Percentiles rank a stretch among this genome's conserved stretches.
phyloP scores from a whole-genome alignment of 2,329 filamentous ascomycete species.

The Thielaviopsis populi region DNA sequence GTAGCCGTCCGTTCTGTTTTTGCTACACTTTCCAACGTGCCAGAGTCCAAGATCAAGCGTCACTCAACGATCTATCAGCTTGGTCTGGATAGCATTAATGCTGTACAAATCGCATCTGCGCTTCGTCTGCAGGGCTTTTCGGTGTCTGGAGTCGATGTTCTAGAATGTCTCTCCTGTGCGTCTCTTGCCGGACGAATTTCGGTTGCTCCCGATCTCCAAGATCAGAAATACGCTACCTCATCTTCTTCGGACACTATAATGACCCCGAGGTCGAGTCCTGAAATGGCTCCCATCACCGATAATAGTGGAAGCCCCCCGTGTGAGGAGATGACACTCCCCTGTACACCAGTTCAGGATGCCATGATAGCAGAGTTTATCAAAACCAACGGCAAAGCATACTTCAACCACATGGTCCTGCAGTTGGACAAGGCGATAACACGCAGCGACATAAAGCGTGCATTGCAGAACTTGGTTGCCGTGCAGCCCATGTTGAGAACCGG shows the following conservation, averaged over 20 bases:
- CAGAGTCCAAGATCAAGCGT: constrained; percentile 35
- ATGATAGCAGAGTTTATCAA: constrained; percentile 63
- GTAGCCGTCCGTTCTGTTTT: constrained; percentile 39
- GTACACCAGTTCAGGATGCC: constrained; percentile 63
- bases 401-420: constrained; percentile 53
- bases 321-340: constrained; percentile 26
- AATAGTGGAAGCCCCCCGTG: background rate
- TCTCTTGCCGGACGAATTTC: background rate
- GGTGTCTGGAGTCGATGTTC: constrained; percentile 56
- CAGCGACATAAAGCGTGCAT: constrained; percentile 38
- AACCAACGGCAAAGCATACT: constrained; percentile 53
- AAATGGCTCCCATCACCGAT: background rate
- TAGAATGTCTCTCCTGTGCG: constrained; percentile 30
- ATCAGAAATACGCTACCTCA: background rate
- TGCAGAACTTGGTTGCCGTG: constrained; percentile 35
- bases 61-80: constrained; percentile 67
- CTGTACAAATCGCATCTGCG: constrained; percentile 57
- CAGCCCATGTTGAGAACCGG: constrained; percentile 66
- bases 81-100: constrained; percentile 85
- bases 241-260: background rate
- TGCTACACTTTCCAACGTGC: constrained; percentile 40
- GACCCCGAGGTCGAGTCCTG: constrained; percentile 8
- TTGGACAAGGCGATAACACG: constrained; percentile 30
- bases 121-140: constrained; percentile 44
- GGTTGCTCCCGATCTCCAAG: background rate